These are phyloP conservation scores for Pilaira anomala DNA, from an alignment of 192 early-diverging fungal species.

Conservation along the genomic window DNA sequence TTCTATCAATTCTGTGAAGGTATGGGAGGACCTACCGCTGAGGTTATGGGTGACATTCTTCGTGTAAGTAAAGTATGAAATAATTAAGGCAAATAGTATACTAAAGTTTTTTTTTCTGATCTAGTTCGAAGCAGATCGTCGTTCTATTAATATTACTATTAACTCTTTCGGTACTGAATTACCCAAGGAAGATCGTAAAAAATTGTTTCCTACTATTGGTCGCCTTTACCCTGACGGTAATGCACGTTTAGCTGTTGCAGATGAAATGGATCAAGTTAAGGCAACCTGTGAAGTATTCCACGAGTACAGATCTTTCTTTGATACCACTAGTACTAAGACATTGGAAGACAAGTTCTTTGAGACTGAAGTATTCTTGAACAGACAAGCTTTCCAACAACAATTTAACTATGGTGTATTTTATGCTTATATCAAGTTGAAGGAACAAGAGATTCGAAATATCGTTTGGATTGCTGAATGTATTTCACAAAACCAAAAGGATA, in stretches of 20 bases:
- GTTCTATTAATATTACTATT: conserved; percentile 98
- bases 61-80: conserved; percentile 47
- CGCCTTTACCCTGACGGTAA: conserved; percentile 92
- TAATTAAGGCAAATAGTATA: not conserved
- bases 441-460: conserved; percentile 98
- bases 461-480: conserved; percentile 99
- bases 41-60: conserved; percentile 92
- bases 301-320: conserved; percentile 89
- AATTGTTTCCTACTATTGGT: conserved; percentile 90
- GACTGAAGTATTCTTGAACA: conserved; percentile 92
- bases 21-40: conserved; percentile 80
- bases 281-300: conserved; percentile 74
- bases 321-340: conserved; percentile 55
- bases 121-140: conserved; percentile 96
- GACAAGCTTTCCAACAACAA: conserved; percentile 89
- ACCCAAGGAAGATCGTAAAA: conserved; percentile 92
- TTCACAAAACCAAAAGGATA: conserved; percentile 94
- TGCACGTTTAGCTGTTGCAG: conserved; percentile 74
- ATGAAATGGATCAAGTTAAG: conserved; percentile 96
- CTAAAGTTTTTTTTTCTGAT: conserved; percentile 1
- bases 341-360: conserved; percentile 96
- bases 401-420: conserved; percentile 97
- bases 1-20: conserved; percentile 87
- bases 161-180: conserved; percentile 99
- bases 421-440: conserved; percentile 91